Conservation (phyloP, 176 grass and related monocot genomes). For the Melocanna baccifera region DNA sequence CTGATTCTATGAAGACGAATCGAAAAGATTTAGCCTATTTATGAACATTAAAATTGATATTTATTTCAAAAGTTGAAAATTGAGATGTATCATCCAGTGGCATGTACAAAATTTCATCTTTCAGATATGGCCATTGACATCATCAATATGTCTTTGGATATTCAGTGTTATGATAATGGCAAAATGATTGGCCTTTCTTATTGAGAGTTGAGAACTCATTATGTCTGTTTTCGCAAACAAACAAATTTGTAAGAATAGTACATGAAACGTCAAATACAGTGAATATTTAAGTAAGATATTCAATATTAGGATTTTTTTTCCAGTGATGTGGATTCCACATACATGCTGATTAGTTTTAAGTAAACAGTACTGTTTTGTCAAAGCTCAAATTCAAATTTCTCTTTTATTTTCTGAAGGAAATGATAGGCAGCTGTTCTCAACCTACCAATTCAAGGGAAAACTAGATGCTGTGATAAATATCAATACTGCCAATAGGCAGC, state of each 20-base stretch:
- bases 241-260: neutral
- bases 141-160: neutral
- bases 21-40: neutral
- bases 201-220: neutral
- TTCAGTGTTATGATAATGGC: neutral
- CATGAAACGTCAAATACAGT: neutral
- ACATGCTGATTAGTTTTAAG: neutral
- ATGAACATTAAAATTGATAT: neutral
- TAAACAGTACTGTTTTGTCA: neutral
- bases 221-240: neutral
- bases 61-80: neutral
- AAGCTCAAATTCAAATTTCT: neutral
- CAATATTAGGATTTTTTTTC: neutral
- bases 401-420: neutral
- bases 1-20: neutral
- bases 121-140: neutral
- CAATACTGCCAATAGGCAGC: slow-evolving; percentile 48
- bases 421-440: neutral
- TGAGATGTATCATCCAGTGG: neutral
- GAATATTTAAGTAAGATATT: neutral
- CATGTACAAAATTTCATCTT: neutral
- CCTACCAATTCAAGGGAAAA: slow-evolving; percentile 21
- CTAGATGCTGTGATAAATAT: slow-evolving; percentile 44
- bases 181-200: neutral
- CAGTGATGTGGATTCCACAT: neutral